Evolutionary conservation across 1,139 yeast species (phyloP).

Genomic region (Candida sp.): DNA sequence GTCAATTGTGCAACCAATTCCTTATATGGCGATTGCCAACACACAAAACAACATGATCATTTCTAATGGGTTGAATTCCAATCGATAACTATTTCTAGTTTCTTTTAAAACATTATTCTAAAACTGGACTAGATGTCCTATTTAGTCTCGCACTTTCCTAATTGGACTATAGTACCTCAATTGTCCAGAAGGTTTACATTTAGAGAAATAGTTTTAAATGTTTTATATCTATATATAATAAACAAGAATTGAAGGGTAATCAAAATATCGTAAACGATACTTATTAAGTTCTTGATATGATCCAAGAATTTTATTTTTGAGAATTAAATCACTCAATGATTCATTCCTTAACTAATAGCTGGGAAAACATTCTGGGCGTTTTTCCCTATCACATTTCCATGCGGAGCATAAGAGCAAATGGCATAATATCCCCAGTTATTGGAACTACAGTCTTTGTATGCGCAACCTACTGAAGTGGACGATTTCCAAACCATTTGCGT

Average conservation of each 20-base stretch:
- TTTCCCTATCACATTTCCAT: conserved; percentile 50
- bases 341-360: conserved; percentile 2
- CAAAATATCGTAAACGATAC: no score
- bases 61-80: no score
- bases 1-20: background rate
- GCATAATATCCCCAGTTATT: conserved; percentile 48
- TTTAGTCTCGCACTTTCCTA: no score
- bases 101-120: no score
- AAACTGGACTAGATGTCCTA: no score
- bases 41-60: no score
- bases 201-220: no score
- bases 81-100: no score
- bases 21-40: background rate
- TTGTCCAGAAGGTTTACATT: no score
- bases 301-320: no score
- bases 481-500: conserved; percentile 84
- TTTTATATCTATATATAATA: background rate
- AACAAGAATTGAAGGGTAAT: background rate
- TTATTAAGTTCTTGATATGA: no score
- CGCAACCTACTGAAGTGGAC: conserved; percentile 74
- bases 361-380: conserved; percentile 50
- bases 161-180: no score
- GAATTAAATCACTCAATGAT: background rate
- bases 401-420: conserved; percentile 50
- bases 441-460: conserved; percentile 48